Evolutionary conservation across 148 eudicot species (phyloP).

Genomic region (Nepenthes mirabilis): DNA sequence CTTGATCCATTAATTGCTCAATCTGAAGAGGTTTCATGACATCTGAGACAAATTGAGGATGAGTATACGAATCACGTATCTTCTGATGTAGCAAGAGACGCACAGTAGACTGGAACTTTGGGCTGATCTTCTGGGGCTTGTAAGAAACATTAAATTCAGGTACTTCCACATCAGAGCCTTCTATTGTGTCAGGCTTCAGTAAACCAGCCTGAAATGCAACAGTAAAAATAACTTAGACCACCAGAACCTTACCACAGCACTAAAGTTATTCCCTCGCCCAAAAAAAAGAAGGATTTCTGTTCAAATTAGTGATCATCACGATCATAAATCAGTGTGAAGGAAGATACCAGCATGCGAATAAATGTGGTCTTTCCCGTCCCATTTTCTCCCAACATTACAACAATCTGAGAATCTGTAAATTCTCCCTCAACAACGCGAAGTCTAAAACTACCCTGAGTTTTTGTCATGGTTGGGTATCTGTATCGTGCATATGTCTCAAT

Average conservation of each 20-base stretch:
- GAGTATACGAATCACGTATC: conserved; percentile 75
- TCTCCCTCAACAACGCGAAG: conserved; percentile 74
- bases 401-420: conserved; percentile 91
- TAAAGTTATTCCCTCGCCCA: too few relatives aligned
- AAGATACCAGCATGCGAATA: conserved; percentile 80
- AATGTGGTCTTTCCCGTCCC: conserved; percentile 97
- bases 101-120: conserved; percentile 53
- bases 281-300: too few relatives aligned
- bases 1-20: conserved; percentile 94
- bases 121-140: conserved; percentile 95
- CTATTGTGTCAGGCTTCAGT: conserved; percentile 67
- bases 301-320: background rate
- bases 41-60: conserved; percentile 84
- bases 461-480: conserved; percentile 80
- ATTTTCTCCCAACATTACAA: conserved; percentile 98
- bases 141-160: conserved; percentile 90
- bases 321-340: background rate
- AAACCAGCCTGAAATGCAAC: conserved; percentile 69
- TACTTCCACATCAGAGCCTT: conserved; percentile 65
- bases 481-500: conserved; percentile 81
- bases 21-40: conserved; percentile 95
- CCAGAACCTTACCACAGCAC: background rate
- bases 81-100: conserved; percentile 61
- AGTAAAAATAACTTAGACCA: background rate
- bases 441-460: conserved; percentile 77